phyloP scores from a whole-genome alignment of 169 alveolate species.

The Neospora caninum region DNA sequence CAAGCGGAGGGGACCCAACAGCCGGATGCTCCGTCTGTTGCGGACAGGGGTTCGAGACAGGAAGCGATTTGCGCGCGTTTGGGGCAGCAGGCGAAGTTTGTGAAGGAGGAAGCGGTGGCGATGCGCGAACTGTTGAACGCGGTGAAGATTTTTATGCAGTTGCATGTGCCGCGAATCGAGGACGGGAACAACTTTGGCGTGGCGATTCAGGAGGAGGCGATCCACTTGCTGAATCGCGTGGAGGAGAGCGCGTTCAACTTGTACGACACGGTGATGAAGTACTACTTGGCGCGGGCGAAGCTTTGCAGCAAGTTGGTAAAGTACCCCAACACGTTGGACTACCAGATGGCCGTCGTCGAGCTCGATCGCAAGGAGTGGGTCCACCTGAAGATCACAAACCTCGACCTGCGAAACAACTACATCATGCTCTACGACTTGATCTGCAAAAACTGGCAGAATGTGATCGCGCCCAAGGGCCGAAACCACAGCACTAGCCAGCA shows the following conservation, averaged over 20 bases:
- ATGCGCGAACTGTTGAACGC: slow-evolving; percentile 75
- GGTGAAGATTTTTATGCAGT: slow-evolving; percentile 87
- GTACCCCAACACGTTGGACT: slow-evolving; percentile 84
- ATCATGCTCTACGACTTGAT: slow-evolving; percentile 88
- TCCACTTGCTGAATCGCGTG: slow-evolving; percentile 85
- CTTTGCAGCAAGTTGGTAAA: slow-evolving; percentile 83
- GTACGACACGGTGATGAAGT: slow-evolving; percentile 81
- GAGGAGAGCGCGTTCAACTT: slow-evolving; percentile 88
- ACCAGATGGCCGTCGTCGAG: slow-evolving; percentile 82
- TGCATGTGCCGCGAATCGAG: slow-evolving; percentile 88
- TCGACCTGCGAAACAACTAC: slow-evolving; percentile 87
- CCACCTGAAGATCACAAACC: slow-evolving; percentile 83
- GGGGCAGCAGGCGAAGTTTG: slow-evolving; percentile 21
- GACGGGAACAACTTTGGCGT: slow-evolving; percentile 92
- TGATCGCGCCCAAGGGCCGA: slow-evolving; percentile 29
- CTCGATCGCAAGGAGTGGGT: slow-evolving; percentile 89
- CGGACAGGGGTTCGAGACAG: not conserved
- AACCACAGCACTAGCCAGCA: not conserved
- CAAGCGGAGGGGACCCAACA: not conserved
- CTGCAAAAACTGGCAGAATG: slow-evolving; percentile 73
- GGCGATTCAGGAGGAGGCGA: slow-evolving; percentile 89
- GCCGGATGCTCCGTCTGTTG: not conserved
- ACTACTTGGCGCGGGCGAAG: slow-evolving; percentile 82
- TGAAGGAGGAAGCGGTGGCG: slow-evolving; percentile 42
- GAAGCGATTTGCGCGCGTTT: not conserved